Percentiles rank a stretch among this genome's conserved stretches.
Evolutionary conservation across 208 protist genomes (phyloP).

Genomic region (Trypanosoma grayi): DNA sequence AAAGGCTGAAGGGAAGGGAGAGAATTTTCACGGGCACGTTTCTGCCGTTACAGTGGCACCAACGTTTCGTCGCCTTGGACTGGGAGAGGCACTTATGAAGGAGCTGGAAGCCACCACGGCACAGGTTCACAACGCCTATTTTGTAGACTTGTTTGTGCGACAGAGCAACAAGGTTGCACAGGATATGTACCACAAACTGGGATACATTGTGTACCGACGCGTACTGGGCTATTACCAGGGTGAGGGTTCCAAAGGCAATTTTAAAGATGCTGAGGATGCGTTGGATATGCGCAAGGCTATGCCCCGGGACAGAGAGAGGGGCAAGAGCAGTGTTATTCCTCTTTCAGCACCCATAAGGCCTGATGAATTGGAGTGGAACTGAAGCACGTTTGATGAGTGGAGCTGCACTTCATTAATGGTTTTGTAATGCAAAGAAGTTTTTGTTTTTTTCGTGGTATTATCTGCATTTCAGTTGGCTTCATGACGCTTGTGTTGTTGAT

Average conservation of each 20-base stretch:
- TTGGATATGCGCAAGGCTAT: constrained; percentile 98
- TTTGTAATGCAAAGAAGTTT: too few species aligned
- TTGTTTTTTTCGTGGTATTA: too few species aligned
- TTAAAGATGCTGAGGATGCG: constrained; percentile 83
- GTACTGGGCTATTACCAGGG: constrained; percentile 88
- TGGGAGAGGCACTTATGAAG: constrained; percentile 95
- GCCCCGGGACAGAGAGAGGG: constrained; percentile 81
- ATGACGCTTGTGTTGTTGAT: too few species aligned
- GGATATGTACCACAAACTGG: constrained; percentile 97
- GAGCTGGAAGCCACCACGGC: constrained; percentile 90
- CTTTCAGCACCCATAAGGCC: constrained; percentile 68
- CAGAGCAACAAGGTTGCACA: constrained; percentile 97
- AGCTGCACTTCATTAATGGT: too few species aligned
- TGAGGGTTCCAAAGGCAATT: constrained; percentile 45
- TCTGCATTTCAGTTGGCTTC: too few species aligned
- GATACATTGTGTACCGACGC: constrained; percentile 97
- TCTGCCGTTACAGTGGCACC: constrained; percentile 98
- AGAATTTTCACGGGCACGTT: constrained; percentile 98
- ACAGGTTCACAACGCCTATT: constrained; percentile 95
- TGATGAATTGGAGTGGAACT: constrained; percentile 86
- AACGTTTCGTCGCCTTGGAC: constrained; percentile 95
- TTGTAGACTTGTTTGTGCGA: constrained; percentile 99
- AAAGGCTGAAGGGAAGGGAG: constrained; percentile 94
- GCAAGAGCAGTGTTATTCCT: constrained; percentile 72
- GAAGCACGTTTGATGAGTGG: too few species aligned